A percentile compares a stretch with the other conserved stretches of the same genome.
These are phyloP conservation scores for Tripterygium wilfordii DNA, from an alignment of 177 flowering plant genomes.

Conservation along the genomic window DNA sequence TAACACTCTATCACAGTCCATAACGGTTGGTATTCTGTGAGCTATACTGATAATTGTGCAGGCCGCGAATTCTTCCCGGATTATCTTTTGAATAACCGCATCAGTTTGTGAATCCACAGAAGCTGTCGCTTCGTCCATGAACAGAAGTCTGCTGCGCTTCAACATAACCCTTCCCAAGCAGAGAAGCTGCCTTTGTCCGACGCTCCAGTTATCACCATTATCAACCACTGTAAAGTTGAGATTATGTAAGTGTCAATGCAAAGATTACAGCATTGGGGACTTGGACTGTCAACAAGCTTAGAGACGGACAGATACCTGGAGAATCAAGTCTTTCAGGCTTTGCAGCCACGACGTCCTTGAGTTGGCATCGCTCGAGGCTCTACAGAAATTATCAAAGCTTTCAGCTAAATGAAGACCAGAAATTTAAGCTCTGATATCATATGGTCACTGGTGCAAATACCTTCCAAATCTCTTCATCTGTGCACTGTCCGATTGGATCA, in stretches of 20 bases:
- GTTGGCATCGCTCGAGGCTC: constrained; percentile 92
- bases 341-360: constrained; percentile 76
- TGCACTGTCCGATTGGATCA: constrained; percentile 69
- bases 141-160: constrained; percentile 73
- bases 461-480: constrained; percentile 98
- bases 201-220: constrained; percentile 96
- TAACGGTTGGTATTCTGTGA: constrained; percentile 96
- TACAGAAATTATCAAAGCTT: constrained; percentile 14
- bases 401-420: not conserved
- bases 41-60: constrained; percentile 99
- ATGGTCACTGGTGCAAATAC: too few relatives aligned
- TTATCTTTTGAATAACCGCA: constrained; percentile 81
- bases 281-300: not conserved
- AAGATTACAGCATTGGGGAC: not conserved
- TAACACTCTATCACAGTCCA: constrained; percentile 90
- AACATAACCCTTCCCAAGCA: constrained; percentile 91
- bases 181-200: constrained; percentile 96
- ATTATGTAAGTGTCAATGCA: not conserved
- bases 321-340: constrained; percentile 85
- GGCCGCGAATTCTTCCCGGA: constrained; percentile 77
- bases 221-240: constrained; percentile 52
- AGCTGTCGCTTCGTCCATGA: constrained; percentile 99
- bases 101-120: constrained; percentile 89
- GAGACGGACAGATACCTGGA: constrained; percentile 34
- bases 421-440: constrained; percentile 2